Evolutionary conservation across 208 protist species (phyloP), one percentile per base, ranked within the genome.

Genomic region (Trypanosoma lewisi): DNA sequence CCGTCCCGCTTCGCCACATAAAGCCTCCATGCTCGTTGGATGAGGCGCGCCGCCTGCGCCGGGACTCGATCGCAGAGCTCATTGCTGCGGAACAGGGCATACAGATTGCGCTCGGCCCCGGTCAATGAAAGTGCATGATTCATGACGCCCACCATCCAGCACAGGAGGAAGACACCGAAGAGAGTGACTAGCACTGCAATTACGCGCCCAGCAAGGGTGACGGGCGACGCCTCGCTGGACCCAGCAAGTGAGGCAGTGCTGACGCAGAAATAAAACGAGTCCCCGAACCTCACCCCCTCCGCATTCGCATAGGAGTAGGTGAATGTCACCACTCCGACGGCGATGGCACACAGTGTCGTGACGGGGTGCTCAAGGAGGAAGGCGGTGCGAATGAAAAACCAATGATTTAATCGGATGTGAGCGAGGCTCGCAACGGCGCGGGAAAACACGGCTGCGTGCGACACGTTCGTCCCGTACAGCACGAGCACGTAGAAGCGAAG

Each of bases 401-500:
- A 48, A 42, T 73, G 72, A 59, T 28, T 67, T 8, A 67, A 19
- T 45, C 66, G 83, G 54, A 81, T 72, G 11, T 69, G 67, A 37
- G 75, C 78, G 17, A 90, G 62, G 17, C 68, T 65, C 27, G 77
- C 73, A 28, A 90, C 63, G 36, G 68, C 73, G 11, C 80, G 77
- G 63, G 67, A 68, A 65, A 85, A 90, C 8, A 79, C 58, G 59
- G 64, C 58, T 51, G 64, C 51, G 6, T 67, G 76, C 27, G 48
- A 37, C 25, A 80, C 62, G 21, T 78, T 62, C 5, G 67, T 77
- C 45, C 82, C 51, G 65, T 80, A 85, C 53, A 87, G 55, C 12
- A 87, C 49, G 49, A 85, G 70, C 19, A 87, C 79, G 63, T 92
- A 92, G 49, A 82, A 77, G 45, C 85, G 85, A 19, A 92, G 70